Evolutionary conservation across 2,329 filamentous ascomycete species (phyloP).

Genomic region (Cyanodermella asteris): DNA sequence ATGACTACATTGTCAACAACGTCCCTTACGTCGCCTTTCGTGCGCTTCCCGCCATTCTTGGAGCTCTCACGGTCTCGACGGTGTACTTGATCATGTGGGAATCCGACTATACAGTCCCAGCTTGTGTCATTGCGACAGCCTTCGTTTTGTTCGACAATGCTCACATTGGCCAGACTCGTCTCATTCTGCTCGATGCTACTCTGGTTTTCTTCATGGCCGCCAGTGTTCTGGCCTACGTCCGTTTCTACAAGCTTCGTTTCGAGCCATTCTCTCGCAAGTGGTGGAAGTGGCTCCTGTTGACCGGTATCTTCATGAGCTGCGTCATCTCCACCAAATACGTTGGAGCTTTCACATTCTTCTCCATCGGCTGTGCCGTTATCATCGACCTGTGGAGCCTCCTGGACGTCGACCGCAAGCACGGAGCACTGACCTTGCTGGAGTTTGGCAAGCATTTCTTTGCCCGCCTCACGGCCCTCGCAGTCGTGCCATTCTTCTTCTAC

Average conservation of each 20-base stretch:
- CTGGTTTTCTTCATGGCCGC: conserved; percentile 91
- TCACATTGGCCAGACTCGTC: conserved; percentile 83
- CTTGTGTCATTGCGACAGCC: conserved; percentile 66
- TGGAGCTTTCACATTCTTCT: conserved; percentile 88
- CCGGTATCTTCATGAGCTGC: conserved; percentile 82
- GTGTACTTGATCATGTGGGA: conserved; percentile 99
- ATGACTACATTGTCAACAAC: conserved; percentile 92
- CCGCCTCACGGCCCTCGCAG: conserved; percentile 62
- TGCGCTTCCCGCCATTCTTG: conserved; percentile 75
- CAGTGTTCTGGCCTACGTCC: conserved; percentile 82
- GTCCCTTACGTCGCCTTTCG: conserved; percentile 94
- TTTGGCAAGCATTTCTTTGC: conserved; percentile 83
- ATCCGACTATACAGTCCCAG: conserved; percentile 87
- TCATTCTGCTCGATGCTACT: conserved; percentile 88
- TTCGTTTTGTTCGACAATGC: conserved; percentile 91
- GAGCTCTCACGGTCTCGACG: conserved; percentile 80
- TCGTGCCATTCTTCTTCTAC: conserved; percentile 92
- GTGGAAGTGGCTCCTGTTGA: conserved; percentile 98
- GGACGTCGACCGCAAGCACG: conserved; percentile 65
- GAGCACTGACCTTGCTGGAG: conserved; percentile 53
- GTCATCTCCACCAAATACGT: conserved; percentile 99
- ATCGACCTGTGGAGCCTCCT: conserved; percentile 93
- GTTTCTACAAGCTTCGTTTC: conserved; percentile 91
- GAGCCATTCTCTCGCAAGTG: conserved; percentile 81
- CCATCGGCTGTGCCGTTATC: conserved; percentile 77